Evolutionary conservation across 1,284 basidiomycete genomes (phyloP).

Genomic region (Tylopilus sp.): DNA sequence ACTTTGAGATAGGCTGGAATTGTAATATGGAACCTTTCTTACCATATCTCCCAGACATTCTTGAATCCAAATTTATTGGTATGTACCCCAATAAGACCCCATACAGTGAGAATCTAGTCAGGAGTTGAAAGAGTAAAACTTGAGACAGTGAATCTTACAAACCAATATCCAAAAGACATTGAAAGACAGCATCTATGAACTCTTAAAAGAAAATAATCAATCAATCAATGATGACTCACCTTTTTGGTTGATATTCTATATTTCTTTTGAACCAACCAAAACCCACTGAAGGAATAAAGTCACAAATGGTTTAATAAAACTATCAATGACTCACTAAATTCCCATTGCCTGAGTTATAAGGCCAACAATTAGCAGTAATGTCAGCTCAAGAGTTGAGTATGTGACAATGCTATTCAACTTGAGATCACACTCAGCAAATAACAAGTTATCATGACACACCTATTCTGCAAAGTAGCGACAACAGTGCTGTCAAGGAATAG

Average conservation of each 20-base stretch:
- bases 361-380: constrained; percentile 80
- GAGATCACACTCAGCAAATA: background rate
- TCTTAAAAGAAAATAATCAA: background rate
- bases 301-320: constrained; percentile 8
- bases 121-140: background rate
- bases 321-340: constrained; percentile 66
- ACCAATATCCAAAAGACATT: constrained; percentile 81
- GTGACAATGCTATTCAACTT: constrained; percentile 58
- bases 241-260: constrained; percentile 79
- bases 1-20: background rate
- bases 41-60: constrained; percentile 87
- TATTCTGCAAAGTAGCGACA: constrained; percentile 83
- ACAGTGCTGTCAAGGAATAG: constrained; percentile 64
- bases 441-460: constrained; percentile 49
- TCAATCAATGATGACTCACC: constrained; percentile 46
- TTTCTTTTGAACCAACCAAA: constrained; percentile 83
- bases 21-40: constrained; percentile 15
- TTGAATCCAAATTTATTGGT: constrained; percentile 84
- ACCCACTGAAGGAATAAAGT: constrained; percentile 56
- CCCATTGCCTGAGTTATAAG: constrained; percentile 80
- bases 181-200: constrained; percentile 72
- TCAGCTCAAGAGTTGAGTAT: constrained; percentile 76
- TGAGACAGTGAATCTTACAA: constrained; percentile 26
- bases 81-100: constrained; percentile 84
- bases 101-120: constrained; percentile 70